Conservation (phyloP, 331 rosid genomes). For the Rhamnella rubrinervis region DNA sequence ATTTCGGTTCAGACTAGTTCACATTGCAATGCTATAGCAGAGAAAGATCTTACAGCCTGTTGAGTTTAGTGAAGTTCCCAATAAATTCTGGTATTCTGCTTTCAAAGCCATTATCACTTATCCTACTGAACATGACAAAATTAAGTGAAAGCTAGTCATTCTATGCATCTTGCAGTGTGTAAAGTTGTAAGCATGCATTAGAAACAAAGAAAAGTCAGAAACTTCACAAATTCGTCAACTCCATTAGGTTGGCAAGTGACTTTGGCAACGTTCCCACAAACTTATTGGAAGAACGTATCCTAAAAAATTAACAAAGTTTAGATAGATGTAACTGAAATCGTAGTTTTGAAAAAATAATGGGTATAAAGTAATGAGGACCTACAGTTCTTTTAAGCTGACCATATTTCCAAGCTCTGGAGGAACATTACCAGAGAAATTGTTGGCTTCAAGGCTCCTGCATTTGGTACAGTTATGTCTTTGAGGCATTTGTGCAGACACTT, state of each 20-base stretch:
- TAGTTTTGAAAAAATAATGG: too few species aligned
- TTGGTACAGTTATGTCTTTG: too few species aligned
- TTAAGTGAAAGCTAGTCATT: too few species aligned
- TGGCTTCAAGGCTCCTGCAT: conserved; percentile 29
- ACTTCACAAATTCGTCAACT: conserved; percentile 20
- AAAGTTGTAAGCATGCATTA: too few species aligned
- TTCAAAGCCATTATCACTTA: conserved; percentile 1
- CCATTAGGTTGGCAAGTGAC: conserved; percentile 12
- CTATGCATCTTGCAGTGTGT: too few species aligned
- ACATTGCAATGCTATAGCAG: background rate
- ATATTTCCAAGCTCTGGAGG: conserved; percentile 34
- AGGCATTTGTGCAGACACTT: too few species aligned
- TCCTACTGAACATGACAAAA: background rate
- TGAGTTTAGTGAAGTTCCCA: background rate
- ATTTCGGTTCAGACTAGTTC: too few species aligned
- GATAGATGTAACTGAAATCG: background rate
- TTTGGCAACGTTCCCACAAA: conserved; percentile 24
- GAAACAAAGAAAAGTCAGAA: background rate
- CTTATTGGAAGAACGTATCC: conserved; percentile 8
- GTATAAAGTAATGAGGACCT: background rate
- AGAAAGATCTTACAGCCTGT: conserved; percentile 3
- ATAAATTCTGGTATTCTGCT: conserved; percentile 3
- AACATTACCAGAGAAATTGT: conserved; percentile 27
- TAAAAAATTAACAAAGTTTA: background rate
- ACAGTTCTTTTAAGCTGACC: conserved; percentile 26